A percentile compares a stretch with the other conserved stretches of the same genome.
Conservation (phyloP, 768 basidiomycete species). For the Leucosporidium creatinivorum region DNA sequence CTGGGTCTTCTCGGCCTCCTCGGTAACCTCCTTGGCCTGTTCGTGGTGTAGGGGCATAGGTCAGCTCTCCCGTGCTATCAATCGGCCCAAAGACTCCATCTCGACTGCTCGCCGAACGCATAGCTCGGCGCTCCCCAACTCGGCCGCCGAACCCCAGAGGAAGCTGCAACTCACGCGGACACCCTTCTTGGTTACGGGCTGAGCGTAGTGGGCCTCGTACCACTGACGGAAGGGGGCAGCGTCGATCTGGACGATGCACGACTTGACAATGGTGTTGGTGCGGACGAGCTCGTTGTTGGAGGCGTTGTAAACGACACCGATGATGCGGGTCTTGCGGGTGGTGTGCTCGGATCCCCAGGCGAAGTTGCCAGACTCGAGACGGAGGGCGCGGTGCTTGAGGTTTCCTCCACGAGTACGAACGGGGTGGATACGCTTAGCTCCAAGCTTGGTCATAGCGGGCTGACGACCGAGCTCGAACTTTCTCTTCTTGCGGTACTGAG, state of each 20-base stretch:
- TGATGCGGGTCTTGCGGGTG: slow-evolving; percentile 91
- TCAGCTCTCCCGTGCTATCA: no score
- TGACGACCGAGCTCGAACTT: slow-evolving; percentile 99
- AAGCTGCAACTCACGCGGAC: slow-evolving; percentile 37
- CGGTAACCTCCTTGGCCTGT: slow-evolving; percentile 50
- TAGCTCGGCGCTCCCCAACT: no score
- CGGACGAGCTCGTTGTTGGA: slow-evolving; percentile 99
- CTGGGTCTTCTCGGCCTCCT: slow-evolving; percentile 57
- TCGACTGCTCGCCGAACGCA: no score
- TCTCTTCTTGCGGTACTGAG: slow-evolving; percentile 88
- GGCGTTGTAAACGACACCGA: slow-evolving; percentile 95
- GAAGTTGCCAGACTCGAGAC: slow-evolving; percentile 94
- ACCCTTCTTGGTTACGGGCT: slow-evolving; percentile 79
- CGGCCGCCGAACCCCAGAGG: no score
- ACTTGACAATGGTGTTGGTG: slow-evolving; percentile 97
- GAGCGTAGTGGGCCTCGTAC: slow-evolving; percentile 97
- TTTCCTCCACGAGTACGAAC: slow-evolving; percentile 95
- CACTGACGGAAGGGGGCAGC: slow-evolving; percentile 99
- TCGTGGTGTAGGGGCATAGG: no score
- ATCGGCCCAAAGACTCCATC: no score
- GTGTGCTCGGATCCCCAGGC: slow-evolving; percentile 95
- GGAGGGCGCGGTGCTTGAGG: slow-evolving; percentile 88
- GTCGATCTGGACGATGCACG: slow-evolving; percentile 93
- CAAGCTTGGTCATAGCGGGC: slow-evolving; percentile 93
- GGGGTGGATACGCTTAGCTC: slow-evolving; percentile 86